Conservation (phyloP, 208 protist species). For the Lotmaria passim region DNA sequence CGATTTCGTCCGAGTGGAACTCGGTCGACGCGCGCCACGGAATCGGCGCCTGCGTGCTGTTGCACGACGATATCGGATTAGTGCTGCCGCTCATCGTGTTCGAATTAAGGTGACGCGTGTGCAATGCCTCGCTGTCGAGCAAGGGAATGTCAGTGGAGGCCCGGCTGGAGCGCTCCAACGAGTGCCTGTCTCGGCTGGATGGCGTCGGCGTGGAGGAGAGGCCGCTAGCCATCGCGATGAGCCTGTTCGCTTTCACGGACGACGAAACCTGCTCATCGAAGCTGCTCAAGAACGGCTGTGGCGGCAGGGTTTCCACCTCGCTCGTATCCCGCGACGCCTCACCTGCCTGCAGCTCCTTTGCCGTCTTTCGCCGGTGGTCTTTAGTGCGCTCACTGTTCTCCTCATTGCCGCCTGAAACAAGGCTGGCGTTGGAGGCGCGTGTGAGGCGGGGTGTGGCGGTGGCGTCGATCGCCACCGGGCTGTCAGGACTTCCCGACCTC, state of each 20-base stretch:
- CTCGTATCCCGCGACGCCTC: not conserved
- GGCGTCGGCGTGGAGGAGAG: not conserved
- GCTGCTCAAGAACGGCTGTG: not conserved
- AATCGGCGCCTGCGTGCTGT: slow-evolving; percentile 14
- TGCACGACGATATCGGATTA: not conserved
- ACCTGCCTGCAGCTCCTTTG: not conserved
- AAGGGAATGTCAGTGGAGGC: not conserved
- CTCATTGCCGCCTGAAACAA: too few relatives aligned
- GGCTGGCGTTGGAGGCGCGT: too few relatives aligned
- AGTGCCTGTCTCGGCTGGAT: not conserved
- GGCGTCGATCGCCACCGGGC: not conserved
- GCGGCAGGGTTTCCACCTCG: not conserved
- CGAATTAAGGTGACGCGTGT: not conserved
- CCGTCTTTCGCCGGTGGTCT: not conserved
- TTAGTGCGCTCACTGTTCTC: too few relatives aligned
- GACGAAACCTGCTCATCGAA: not conserved
- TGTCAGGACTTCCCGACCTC: not conserved
- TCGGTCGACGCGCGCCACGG: slow-evolving; percentile 7
- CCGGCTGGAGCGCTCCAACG: not conserved
- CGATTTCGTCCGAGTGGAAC: not conserved
- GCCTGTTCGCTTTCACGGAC: not conserved
- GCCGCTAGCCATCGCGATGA: not conserved
- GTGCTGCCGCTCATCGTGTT: slow-evolving; percentile 14
- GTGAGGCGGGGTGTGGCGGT: slow-evolving; percentile 5
- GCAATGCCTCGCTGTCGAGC: not conserved